These are phyloP conservation scores for Rhypophila decipiens DNA, from an alignment of 495 filamentous ascomycete species.

Conservation along the genomic window DNA sequence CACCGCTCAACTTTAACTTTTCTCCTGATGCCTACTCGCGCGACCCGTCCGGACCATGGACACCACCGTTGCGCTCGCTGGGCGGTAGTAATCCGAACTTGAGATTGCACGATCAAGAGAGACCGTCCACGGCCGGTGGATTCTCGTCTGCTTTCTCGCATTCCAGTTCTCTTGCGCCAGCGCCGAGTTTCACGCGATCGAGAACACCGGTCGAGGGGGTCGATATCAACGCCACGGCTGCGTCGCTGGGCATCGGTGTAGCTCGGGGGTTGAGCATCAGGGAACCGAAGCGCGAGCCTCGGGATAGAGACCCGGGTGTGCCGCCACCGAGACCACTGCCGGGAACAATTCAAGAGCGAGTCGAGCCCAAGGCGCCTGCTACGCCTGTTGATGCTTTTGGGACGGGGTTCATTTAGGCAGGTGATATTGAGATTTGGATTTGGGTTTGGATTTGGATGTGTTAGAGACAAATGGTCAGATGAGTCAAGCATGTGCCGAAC, in stretches of 20 bases:
- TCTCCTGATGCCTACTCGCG: slow-evolving; percentile 21
- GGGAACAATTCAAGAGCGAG: too few relatives aligned
- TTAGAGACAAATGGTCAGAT: too few relatives aligned
- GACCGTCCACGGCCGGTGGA: slow-evolving; percentile 6
- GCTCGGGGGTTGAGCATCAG: slow-evolving; percentile 26
- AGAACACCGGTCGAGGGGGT: slow-evolving; percentile 9
- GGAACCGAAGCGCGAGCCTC: slow-evolving; percentile 1
- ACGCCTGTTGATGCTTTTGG: slow-evolving; percentile 1
- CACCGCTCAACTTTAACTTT: slow-evolving; percentile 23
- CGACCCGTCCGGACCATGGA: slow-evolving; percentile 18
- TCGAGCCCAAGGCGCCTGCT: too few relatives aligned
- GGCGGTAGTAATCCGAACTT: neutral
- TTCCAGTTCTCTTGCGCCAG: neutral
- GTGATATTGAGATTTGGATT: neutral
- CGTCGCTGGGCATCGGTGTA: slow-evolving; percentile 23
- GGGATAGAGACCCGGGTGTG: too few relatives aligned
- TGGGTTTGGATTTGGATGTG: too few relatives aligned
- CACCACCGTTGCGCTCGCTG: slow-evolving; percentile 13
- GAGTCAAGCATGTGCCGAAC: too few relatives aligned
- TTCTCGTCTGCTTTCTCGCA: neutral
- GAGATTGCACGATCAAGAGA: slow-evolving; percentile 3
- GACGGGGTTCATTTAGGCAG: slow-evolving; percentile 1
- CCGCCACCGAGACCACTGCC: too few relatives aligned
- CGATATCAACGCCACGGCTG: neutral
- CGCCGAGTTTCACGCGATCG: neutral